Conservation (phyloP, 192 early-diverging fungal species). For the Coemansia sp. region DNA sequence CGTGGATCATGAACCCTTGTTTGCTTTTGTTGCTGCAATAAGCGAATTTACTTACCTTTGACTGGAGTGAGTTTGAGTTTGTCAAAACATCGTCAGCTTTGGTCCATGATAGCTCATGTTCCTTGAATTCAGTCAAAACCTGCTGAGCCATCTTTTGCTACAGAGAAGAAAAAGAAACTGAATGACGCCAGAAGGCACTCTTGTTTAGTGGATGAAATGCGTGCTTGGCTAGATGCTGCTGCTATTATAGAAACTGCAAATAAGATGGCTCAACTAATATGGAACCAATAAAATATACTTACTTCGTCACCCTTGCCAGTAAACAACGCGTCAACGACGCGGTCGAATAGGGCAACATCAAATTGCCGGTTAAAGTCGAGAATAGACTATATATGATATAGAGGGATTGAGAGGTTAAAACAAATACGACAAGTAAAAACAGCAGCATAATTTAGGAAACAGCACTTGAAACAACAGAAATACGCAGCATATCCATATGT, state of each 20-base stretch:
- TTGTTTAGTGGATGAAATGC: not conserved
- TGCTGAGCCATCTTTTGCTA: slow-evolving; percentile 87
- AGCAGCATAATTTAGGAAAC: not conserved
- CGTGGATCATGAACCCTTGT: not conserved
- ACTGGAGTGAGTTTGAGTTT: slow-evolving; percentile 69
- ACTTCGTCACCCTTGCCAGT: slow-evolving; percentile 74
- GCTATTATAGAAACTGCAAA: not conserved
- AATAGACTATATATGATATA: slow-evolving; percentile 58
- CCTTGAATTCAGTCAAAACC: slow-evolving; percentile 90
- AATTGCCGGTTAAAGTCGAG: slow-evolving; percentile 89
- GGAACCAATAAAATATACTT: slow-evolving; percentile 20
- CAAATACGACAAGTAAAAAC: not conserved
- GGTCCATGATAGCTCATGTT: slow-evolving; percentile 95
- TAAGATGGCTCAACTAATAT: not conserved
- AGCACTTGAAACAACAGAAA: not conserved
- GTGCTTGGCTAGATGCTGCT: not conserved
- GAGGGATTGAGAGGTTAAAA: not conserved
- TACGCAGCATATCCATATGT: not conserved
- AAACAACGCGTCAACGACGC: slow-evolving; percentile 83
- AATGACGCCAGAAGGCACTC: not conserved
- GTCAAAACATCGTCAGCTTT: slow-evolving; percentile 91
- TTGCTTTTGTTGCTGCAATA: not conserved
- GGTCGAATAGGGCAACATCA: slow-evolving; percentile 84
- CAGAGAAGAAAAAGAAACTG: slow-evolving; percentile 4
- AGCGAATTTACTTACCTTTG: slow-evolving; percentile 68